Evolutionary conservation across 2,329 filamentous ascomycete species (phyloP).

Genomic region (Fusarium sp.): DNA sequence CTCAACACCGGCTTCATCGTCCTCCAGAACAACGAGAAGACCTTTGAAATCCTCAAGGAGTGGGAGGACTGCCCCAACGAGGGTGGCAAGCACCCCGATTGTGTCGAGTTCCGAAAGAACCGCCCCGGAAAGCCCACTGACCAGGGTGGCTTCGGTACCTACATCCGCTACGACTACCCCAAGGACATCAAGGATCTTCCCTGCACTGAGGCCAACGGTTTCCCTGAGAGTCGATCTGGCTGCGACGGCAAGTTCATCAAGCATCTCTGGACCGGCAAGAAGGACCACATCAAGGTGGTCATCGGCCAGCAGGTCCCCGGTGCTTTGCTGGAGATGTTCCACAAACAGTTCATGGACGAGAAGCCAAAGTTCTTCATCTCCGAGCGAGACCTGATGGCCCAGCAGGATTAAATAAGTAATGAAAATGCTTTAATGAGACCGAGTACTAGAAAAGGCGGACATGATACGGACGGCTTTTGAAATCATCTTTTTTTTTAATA

Average conservation of each 20-base stretch:
- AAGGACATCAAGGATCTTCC: slow-evolving; percentile 52
- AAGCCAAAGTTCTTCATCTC: slow-evolving; percentile 47
- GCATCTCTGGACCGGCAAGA: slow-evolving; percentile 55
- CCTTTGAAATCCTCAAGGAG: slow-evolving; percentile 57
- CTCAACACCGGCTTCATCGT: slow-evolving; percentile 64
- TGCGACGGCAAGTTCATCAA: slow-evolving; percentile 53
- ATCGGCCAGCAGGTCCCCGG: slow-evolving; percentile 51
- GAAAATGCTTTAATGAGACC: slow-evolving; percentile 35
- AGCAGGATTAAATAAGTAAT: slow-evolving; percentile 27
- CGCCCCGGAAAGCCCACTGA: slow-evolving; percentile 50
- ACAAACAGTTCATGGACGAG: slow-evolving; percentile 47
- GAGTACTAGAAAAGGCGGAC: slow-evolving; percentile 26
- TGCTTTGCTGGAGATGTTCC: slow-evolving; percentile 47
- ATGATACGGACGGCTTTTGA: slow-evolving; percentile 33
- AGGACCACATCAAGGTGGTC: slow-evolving; percentile 49
- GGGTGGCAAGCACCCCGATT: slow-evolving; percentile 49
- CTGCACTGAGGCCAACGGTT: slow-evolving; percentile 55
- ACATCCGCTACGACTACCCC: slow-evolving; percentile 52
- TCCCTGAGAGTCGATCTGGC: slow-evolving; percentile 48
- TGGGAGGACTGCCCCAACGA: slow-evolving; percentile 56
- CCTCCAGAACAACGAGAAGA: slow-evolving; percentile 58
- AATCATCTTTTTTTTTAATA: slow-evolving; percentile 36
- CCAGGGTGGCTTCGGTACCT: slow-evolving; percentile 55
- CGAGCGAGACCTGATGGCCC: slow-evolving; percentile 47
- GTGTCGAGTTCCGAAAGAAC: slow-evolving; percentile 49